Evolutionary conservation across 352 stramenopile species (phyloP), one percentile per base, ranked within the genome.

Genomic region (Phytopythium ostracodes): DNA sequence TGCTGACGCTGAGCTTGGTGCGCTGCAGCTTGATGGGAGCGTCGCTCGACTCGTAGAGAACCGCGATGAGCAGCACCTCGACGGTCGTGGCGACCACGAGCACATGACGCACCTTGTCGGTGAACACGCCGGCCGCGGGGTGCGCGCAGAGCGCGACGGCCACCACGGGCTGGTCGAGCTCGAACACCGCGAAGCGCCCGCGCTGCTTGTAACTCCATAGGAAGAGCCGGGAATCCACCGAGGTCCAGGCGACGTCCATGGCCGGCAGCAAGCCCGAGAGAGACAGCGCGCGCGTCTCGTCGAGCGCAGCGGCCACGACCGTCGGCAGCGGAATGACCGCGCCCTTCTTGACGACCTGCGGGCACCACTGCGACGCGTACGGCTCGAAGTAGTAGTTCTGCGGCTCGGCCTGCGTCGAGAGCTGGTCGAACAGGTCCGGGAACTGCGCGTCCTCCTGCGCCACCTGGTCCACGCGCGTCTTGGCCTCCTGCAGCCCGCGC

Each of bases 51-150:
- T 86, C 81, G 42, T 81, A 84, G 15, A 94, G 74, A 22, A 99
- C 77, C 3, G 92, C 96, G 52, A 98, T 84, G 4, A 99, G 73
- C 42, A 98, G 81, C 17, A 98, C 89, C 73, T 99, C 94, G 54
- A 98, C 93, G 0, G 92, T 92, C 31, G 97, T 99, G 11, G 95
- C 96, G 8, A 99, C 89, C 35, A 98, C 90, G 18, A 99, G 72
- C 65, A 97, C 84, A 76, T 96, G 96, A 71, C 97, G 86, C 17
- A 99, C 96, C 61, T 89, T 87, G 42, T 96, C 70, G 11, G 88
- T 95, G 67, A 99, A 99, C 0, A 99, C 92, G 58, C 92, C 94
- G 1, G 80, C 36, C 29, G 91, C 89, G 0, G 97, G 97, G 42
- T 66, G 66, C 11, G 89, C 79, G 22, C 85, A 88, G 44, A 99